These are phyloP conservation scores for Apiotrichum montevideense DNA, from an alignment of 1,284 basidiomycete genomes.

Conservation along the genomic window DNA sequence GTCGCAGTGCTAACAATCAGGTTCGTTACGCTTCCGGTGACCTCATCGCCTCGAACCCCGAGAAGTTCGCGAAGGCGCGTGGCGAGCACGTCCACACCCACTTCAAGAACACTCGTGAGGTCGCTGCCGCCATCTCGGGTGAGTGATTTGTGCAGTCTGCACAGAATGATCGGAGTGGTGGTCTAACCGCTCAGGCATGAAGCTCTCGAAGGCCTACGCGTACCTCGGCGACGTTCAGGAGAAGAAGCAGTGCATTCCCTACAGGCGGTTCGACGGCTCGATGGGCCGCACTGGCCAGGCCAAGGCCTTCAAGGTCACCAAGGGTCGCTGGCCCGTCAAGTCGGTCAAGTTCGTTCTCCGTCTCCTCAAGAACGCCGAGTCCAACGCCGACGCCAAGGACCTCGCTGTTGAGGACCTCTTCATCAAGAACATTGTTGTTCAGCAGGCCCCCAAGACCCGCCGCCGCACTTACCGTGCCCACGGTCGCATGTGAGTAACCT, in stretches of 20 bases:
- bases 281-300: slow-evolving; percentile 96
- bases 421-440: slow-evolving; percentile 97
- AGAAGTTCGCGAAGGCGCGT: slow-evolving; percentile 87
- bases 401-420: slow-evolving; percentile 83
- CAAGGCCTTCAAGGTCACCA: slow-evolving; percentile 94
- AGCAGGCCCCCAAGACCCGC: slow-evolving; percentile 99
- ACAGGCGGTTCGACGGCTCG: slow-evolving; percentile 94
- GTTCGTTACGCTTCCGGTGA: slow-evolving; percentile 83
- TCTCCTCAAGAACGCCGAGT: slow-evolving; percentile 97
- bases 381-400: slow-evolving; percentile 98
- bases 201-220: slow-evolving; percentile 89
- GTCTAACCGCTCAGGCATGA: slow-evolving; percentile 61
- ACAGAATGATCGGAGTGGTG: no score
- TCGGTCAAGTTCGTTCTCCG: slow-evolving; percentile 92
- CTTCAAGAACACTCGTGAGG: slow-evolving; percentile 99
- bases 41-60: slow-evolving; percentile 76
- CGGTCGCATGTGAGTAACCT: slow-evolving; percentile 62
- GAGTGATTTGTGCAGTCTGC: slow-evolving; percentile 27
- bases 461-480: slow-evolving; percentile 99
- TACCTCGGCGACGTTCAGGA: slow-evolving; percentile 94
- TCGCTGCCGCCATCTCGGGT: slow-evolving; percentile 81
- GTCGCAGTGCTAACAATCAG: slow-evolving; percentile 37
- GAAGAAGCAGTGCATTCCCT: slow-evolving; percentile 95
- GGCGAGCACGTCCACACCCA: slow-evolving; percentile 98
- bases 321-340: slow-evolving; percentile 99